These are phyloP conservation scores for Colletotrichum sp. DNA, from an alignment of 2,329 filamentous ascomycete species.

Conservation along the genomic window DNA sequence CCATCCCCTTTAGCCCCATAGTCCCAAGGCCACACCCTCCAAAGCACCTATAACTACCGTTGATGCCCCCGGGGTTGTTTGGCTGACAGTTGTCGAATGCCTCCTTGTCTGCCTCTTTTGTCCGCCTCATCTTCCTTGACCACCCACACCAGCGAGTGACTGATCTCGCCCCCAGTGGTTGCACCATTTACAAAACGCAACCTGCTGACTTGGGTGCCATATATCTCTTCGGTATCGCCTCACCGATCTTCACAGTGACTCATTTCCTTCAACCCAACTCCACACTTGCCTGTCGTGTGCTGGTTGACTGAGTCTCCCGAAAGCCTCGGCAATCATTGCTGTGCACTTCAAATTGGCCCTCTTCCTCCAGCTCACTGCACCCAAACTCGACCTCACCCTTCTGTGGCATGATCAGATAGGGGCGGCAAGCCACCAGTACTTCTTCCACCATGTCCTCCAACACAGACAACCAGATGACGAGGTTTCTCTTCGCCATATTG, in stretches of 20 bases:
- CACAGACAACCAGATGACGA: slow-evolving; percentile 61
- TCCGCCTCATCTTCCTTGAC: slow-evolving; percentile 31
- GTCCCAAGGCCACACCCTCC: neutral
- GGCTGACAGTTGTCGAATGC: slow-evolving; percentile 8
- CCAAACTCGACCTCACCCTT: neutral
- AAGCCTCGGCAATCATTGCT: slow-evolving; percentile 11
- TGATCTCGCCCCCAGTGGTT: slow-evolving; percentile 9
- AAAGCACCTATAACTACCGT: slow-evolving; percentile 22
- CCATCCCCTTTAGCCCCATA: slow-evolving; percentile 16
- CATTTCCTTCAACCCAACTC: slow-evolving; percentile 37
- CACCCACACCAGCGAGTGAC: slow-evolving; percentile 26
- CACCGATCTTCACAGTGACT: slow-evolving; percentile 49
- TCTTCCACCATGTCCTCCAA: slow-evolving; percentile 54
- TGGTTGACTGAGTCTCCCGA: slow-evolving; percentile 4
- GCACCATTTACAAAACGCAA: slow-evolving; percentile 23
- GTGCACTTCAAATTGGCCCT: slow-evolving; percentile 32
- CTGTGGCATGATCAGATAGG: neutral
- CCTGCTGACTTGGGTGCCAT: slow-evolving; percentile 31
- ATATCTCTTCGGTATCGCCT: slow-evolving; percentile 44
- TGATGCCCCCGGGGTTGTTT: slow-evolving; percentile 14
- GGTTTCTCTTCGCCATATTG: slow-evolving; percentile 65
- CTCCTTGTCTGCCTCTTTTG: slow-evolving; percentile 25
- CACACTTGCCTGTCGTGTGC: slow-evolving; percentile 20
- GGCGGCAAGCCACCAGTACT: neutral
- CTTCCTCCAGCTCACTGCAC: slow-evolving; percentile 16